Base-by-base conservation (phyloP, 192 early-diverging fungal species). In the Backusella parvicylindrica region DNA sequence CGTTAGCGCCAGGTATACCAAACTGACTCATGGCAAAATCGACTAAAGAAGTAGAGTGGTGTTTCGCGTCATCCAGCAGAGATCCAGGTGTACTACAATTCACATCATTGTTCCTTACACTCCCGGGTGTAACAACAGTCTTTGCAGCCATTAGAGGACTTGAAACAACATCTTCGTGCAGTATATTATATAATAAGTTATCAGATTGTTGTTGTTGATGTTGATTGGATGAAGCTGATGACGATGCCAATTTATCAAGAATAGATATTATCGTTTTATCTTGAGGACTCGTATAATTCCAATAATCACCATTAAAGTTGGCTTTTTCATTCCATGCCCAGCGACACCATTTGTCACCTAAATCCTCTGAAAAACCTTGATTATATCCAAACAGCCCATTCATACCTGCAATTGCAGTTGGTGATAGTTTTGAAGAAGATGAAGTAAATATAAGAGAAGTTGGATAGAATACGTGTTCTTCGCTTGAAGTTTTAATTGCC, bases 321-420 rank as follows among this genome's bases (percentile, higher is more conserved):
- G 33, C 41, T 12, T 68, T 75, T 6, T 76, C 65, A 31, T 30
- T 63, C 79, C 79, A 80, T 23, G 68, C 60, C 43, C 53, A 66
- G 12, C 79, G 65, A 73, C 37, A 64, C 71, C 75, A 80, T 56
- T 80, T 80, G 23, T 80, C 71, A 2, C 71, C 75, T 38, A 80
- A 33, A 9, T 76, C 75, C 16, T 80, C 79, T 15, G 70, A 73
- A 9, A 70, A 70, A 2, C 79, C 79, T 43, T 80, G 75, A 11
- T 80, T 76, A 23, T 72, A 72, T 8, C 70, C 36, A 11, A 72
- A 35, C 13, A 65, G 26, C 6, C 79, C 74, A 30, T 73, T 73
- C 71, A 80, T 70, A 0, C 79, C 75, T 23, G 79, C 64, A 56
- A 73, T 32, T 28, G 79, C 36, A 37, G 60, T 76, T 1, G 79